phyloP scores from a whole-genome alignment of 2,329 filamentous ascomycete species.

The Pseudogymnoascus verrucosus region DNA sequence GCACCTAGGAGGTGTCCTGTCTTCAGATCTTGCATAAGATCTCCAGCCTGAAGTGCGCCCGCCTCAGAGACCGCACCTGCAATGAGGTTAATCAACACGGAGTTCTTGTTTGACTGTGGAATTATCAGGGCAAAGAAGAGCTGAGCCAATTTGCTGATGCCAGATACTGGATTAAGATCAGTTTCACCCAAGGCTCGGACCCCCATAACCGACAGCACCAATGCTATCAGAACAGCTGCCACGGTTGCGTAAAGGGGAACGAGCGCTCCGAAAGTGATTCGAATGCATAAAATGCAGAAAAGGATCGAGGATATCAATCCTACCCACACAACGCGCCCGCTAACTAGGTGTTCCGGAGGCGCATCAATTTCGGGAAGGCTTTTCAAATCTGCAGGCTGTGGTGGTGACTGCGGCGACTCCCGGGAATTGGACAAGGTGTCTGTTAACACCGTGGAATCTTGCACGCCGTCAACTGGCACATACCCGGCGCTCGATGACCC shows the following conservation, averaged over 20 bases:
- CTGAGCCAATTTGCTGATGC: slow-evolving; percentile 94
- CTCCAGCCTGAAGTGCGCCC: slow-evolving; percentile 86
- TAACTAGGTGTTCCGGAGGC: slow-evolving; percentile 73
- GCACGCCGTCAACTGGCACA: slow-evolving; percentile 17
- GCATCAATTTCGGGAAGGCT: slow-evolving; percentile 57
- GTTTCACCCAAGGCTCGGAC: slow-evolving; percentile 68
- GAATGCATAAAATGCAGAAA: slow-evolving; percentile 74
- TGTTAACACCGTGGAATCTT: slow-evolving; percentile 12
- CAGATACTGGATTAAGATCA: slow-evolving; percentile 91
- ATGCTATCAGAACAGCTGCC: slow-evolving; percentile 74
- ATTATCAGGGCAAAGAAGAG: slow-evolving; percentile 90
- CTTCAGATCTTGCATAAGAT: slow-evolving; percentile 95
- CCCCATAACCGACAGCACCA: slow-evolving; percentile 71
- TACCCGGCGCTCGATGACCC: slow-evolving; percentile 20
- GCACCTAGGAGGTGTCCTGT: slow-evolving; percentile 90
- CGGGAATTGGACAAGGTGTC: neutral
- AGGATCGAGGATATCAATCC: slow-evolving; percentile 68
- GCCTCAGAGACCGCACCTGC: slow-evolving; percentile 82
- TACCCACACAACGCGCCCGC: slow-evolving; percentile 60
- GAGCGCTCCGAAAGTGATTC: slow-evolving; percentile 72
- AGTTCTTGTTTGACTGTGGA: slow-evolving; percentile 69
- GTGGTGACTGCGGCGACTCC: neutral
- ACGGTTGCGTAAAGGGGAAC: slow-evolving; percentile 72
- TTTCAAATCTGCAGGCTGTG: slow-evolving; percentile 14
- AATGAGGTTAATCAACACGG: slow-evolving; percentile 90